Evolutionary conservation across 495 filamentous ascomycete species (phyloP), one percentile per base, ranked within the genome.

Genomic region (Neurospora tetraspora): DNA sequence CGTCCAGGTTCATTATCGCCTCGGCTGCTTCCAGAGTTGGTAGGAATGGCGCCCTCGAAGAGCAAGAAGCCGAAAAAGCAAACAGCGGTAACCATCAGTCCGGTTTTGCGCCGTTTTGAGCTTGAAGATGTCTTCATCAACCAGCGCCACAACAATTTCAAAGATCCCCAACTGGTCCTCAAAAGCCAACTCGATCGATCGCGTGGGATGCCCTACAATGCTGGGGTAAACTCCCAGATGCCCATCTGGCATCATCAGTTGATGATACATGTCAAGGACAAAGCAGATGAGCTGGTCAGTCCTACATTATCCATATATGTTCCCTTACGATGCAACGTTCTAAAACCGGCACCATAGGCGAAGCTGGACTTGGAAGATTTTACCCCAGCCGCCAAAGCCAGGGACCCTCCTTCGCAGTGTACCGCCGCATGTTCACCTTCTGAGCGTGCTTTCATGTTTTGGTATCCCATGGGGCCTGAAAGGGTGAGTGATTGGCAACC

Each of bases 181-280:
- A 81, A 80, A 53, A 72, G 73, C 36, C 73, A 77, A 12, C 45
- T 75, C 8, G 73, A 74, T 4, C 74, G 71, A 11, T 53, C 69
- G 36, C 71, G 74, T 1, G 71, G 78, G n/a, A 73, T 68, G 36
- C 69, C 74, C 1, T 78, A 68, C n/a, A 77, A 37, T 43, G 11
- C 75, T 2, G 76, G 73, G 11, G 47, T 61, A 42, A 73, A 70
- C 16, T 68, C 70, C 5, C 75, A 70, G 20, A 39, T 69, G 31
- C 71, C 78, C 12, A 23, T 70, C 16, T 73, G 70, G 71, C 77
- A 74, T 8, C 71, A 76, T 70, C 70, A 74, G 14, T 45, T 81
- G 68, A 77, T 81, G 78, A 73, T 81, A 1, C 78, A 81, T 70
- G 77, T 81, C 27, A 80, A 78, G 31, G 80, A 81, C 71, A 80